These are phyloP conservation scores for Lentinula sp. DNA, from an alignment of 768 basidiomycete genomes.

Conservation along the genomic window DNA sequence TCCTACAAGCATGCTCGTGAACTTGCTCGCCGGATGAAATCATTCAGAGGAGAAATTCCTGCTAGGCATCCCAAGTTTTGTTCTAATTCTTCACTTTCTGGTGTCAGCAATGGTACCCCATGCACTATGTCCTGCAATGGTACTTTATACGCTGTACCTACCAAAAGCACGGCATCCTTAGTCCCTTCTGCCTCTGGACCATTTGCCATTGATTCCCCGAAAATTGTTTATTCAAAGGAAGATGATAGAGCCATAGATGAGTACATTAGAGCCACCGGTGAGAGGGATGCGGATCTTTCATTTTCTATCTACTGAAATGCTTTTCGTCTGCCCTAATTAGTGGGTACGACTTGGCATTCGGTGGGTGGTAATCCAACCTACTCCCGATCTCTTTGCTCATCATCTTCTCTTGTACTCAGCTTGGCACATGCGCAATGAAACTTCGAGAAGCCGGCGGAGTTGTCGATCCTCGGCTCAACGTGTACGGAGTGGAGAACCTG, in stretches of 20 bases:
- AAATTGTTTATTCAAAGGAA: slow-evolving; percentile 16
- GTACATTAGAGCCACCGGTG: slow-evolving; percentile 10
- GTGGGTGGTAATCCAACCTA: slow-evolving; percentile 8
- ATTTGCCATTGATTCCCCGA: slow-evolving; percentile 11
- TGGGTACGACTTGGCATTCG: slow-evolving; percentile 19
- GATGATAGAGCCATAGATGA: slow-evolving; percentile 20
- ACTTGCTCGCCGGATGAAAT: slow-evolving; percentile 29
- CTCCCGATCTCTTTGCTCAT: neutral
- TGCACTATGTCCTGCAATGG: neutral
- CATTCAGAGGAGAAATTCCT: slow-evolving; percentile 14
- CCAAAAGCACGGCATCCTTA: neutral
- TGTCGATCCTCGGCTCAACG: slow-evolving; percentile 36
- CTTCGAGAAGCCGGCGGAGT: slow-evolving; percentile 36
- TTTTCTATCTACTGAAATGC: neutral
- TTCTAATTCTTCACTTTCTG: slow-evolving; percentile 10
- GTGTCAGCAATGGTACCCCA: neutral
- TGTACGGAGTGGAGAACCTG: slow-evolving; percentile 37
- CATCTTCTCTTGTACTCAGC: slow-evolving; percentile 14
- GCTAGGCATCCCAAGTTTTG: slow-evolving; percentile 12
- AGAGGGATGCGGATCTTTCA: neutral
- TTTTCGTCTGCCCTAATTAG: neutral
- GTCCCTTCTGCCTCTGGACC: slow-evolving; percentile 7
- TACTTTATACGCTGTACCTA: neutral
- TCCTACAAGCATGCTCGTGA: slow-evolving; percentile 21
- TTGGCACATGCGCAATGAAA: slow-evolving; percentile 48